Percentiles rank a stretch among this genome's conserved stretches.
Evolutionary conservation across 2,329 filamentous ascomycete species (phyloP).

Genomic region (Dothideomycetes sp.): DNA sequence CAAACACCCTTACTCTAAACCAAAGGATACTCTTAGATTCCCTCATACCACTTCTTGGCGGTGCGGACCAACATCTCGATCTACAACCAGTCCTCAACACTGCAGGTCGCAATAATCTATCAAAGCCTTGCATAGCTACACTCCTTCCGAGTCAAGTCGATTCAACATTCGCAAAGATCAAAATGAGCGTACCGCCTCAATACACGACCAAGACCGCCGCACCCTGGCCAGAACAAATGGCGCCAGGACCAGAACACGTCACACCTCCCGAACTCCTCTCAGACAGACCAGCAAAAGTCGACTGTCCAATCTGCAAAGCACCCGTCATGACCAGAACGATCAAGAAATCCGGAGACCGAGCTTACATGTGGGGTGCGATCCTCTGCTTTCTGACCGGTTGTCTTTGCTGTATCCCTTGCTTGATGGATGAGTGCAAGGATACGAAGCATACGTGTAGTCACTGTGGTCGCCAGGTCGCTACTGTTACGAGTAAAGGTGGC

Average conservation of each 20-base stretch:
- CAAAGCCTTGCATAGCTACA: too few relatives aligned
- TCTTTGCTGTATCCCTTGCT: constrained; percentile 3
- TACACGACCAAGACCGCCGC: too few relatives aligned
- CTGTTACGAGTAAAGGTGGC: neutral
- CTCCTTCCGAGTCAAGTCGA: too few relatives aligned
- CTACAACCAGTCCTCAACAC: too few relatives aligned
- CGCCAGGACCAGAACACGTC: neutral
- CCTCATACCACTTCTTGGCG: too few relatives aligned
- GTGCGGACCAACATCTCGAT: too few relatives aligned
- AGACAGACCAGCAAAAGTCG: neutral
- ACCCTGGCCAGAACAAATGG: neutral
- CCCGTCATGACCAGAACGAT: neutral
- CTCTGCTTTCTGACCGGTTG: constrained; percentile 1
- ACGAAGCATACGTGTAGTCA: constrained; percentile 1
- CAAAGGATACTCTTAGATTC: too few relatives aligned
- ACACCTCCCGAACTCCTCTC: neutral
- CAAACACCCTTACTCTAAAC: too few relatives aligned
- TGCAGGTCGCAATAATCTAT: too few relatives aligned
- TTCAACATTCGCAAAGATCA: too few relatives aligned
- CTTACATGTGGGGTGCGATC: constrained; percentile 3
- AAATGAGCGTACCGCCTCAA: too few relatives aligned
- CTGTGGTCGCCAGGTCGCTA: constrained; percentile 1
- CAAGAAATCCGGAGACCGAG: constrained; percentile 1
- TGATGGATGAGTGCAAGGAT: constrained; percentile 2
- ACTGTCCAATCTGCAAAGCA: neutral